Evolutionary conservation across 2,329 filamentous ascomycete species (phyloP).

Genomic region (Cryphonectria naterciae): DNA sequence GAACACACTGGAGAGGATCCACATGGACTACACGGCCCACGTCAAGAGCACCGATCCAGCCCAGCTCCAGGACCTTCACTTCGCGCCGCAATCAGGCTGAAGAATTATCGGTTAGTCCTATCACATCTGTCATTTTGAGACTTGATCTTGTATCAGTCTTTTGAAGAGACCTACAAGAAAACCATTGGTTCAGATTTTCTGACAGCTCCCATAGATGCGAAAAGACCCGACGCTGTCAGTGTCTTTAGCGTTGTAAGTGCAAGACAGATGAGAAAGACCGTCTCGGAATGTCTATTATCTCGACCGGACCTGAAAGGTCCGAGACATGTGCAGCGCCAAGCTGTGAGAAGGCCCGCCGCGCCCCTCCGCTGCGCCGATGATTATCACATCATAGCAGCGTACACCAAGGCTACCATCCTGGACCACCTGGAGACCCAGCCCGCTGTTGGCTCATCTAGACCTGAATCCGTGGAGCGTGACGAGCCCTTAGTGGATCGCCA

Average conservation of each 20-base stretch:
- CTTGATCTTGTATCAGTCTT: background rate
- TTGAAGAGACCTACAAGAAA: background rate
- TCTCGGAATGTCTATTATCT: background rate
- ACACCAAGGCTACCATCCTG: background rate
- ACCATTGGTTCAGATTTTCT: constrained; percentile 4
- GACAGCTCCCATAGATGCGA: background rate
- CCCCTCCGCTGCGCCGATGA: constrained; percentile 13
- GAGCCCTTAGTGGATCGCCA: background rate
- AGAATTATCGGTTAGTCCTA: constrained; percentile 37
- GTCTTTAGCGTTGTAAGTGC: constrained; percentile 21
- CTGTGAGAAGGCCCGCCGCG: constrained; percentile 15
- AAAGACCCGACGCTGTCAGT: background rate
- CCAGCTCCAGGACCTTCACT: constrained; percentile 42
- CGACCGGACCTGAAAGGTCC: constrained; percentile 7
- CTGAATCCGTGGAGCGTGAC: background rate
- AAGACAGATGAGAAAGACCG: constrained; percentile 8
- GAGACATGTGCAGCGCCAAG: constrained; percentile 14
- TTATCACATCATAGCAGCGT: background rate
- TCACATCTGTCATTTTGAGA: background rate
- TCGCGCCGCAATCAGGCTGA: constrained; percentile 43
- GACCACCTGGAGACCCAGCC: background rate
- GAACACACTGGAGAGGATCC: constrained; percentile 56
- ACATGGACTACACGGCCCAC: constrained; percentile 41
- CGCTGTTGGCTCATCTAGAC: background rate
- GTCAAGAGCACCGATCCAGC: constrained; percentile 38